Conservation (phyloP, 2,329 filamentous ascomycete genomes). For the Epicoccum sorghinum region DNA sequence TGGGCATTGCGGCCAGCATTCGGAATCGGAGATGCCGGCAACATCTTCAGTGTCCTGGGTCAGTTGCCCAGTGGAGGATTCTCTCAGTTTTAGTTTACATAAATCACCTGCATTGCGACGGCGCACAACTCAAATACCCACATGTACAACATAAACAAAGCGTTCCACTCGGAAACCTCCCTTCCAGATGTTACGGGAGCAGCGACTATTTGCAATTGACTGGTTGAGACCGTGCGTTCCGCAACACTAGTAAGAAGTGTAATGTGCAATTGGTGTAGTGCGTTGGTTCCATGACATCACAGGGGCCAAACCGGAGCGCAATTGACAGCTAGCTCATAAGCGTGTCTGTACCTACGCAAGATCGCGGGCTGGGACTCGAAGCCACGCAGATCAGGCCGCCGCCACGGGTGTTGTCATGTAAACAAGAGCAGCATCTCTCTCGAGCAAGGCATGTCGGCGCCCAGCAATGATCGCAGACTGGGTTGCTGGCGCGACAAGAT, state of each 20-base stretch:
- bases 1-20: conserved; percentile 36
- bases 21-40: conserved; percentile 41
- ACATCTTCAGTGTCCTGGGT: conserved; percentile 37
- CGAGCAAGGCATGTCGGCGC: background rate
- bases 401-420: conserved; percentile 1
- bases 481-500: conserved; percentile 17
- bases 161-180: background rate
- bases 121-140: conserved; percentile 18
- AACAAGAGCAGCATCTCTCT: background rate
- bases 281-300: conserved; percentile 7
- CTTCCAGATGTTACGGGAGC: background rate
- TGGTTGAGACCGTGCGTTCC: background rate
- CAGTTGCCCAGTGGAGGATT: conserved; percentile 29
- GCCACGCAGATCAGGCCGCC: background rate
- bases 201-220: background rate
- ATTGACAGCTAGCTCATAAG: background rate
- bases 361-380: background rate
- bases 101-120: conserved; percentile 17
- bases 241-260: conserved; percentile 1
- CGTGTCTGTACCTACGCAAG: background rate
- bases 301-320: conserved; percentile 7
- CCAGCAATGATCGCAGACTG: conserved; percentile 15
- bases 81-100: conserved; percentile 19
- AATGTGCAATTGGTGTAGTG: conserved; percentile 2
- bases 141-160: conserved; percentile 4